Conservation (phyloP, 2,329 filamentous ascomycete species). For the Colletotrichum navitas region DNA sequence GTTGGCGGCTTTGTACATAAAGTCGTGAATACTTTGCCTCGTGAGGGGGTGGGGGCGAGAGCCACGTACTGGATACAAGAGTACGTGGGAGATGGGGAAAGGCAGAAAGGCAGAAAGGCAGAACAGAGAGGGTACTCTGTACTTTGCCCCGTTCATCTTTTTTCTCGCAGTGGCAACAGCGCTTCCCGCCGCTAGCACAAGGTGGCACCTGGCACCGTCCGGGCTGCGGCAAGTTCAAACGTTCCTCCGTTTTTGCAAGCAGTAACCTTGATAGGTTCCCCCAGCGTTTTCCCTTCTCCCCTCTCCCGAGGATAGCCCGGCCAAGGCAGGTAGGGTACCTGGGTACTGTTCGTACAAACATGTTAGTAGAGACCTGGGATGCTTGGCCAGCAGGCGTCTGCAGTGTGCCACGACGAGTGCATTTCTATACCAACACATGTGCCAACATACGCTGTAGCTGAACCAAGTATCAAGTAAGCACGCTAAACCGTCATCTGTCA, state of each 20-base stretch:
- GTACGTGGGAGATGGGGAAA: background rate
- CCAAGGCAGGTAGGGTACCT: background rate
- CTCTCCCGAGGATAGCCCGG: slow-evolving; percentile 13
- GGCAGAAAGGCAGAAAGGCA: too few relatives aligned
- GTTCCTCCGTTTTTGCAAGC: slow-evolving; percentile 17
- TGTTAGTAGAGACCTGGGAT: background rate
- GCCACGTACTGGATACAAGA: slow-evolving; percentile 23
- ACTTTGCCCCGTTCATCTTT: slow-evolving; percentile 1
- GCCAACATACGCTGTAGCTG: too few relatives aligned
- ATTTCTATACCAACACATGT: too few relatives aligned
- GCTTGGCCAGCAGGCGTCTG: background rate
- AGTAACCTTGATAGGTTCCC: slow-evolving; percentile 1
- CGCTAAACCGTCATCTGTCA: slow-evolving; percentile 17
- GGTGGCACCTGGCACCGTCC: slow-evolving; percentile 11
- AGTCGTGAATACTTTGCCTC: slow-evolving; percentile 30
- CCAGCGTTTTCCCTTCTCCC: background rate
- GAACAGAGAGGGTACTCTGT: too few relatives aligned
- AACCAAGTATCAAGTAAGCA: background rate
- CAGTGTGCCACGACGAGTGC: background rate
- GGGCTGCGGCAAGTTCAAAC: background rate
- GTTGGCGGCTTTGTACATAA: slow-evolving; percentile 24
- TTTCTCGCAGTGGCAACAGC: slow-evolving; percentile 30
- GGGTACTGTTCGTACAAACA: too few relatives aligned
- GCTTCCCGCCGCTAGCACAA: slow-evolving; percentile 4
- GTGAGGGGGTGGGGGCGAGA: background rate